Percentiles rank a stretch among this genome's conserved stretches.
Evolutionary conservation across 1,139 yeast genomes (phyloP).

Genomic region (Debaryomycetaceae sp.): DNA sequence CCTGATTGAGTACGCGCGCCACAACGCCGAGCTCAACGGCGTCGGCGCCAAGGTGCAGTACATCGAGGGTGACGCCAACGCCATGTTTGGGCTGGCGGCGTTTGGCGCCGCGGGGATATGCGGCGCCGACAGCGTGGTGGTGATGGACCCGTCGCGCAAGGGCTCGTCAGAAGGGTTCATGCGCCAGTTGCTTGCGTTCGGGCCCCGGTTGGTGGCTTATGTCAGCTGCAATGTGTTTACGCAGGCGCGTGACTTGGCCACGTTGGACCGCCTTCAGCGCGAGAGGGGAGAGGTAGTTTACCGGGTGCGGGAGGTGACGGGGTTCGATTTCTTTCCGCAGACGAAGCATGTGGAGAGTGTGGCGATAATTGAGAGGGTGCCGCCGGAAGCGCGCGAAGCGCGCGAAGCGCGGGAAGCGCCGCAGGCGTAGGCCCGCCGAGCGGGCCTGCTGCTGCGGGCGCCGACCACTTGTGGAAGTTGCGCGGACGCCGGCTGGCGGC

Average conservation of each 20-base stretch:
- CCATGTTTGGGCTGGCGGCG: constrained; percentile 25
- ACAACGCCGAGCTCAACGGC: constrained; percentile 38
- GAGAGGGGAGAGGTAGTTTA: constrained; percentile 23
- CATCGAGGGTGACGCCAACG: constrained; percentile 35
- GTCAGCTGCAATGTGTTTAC: constrained; percentile 46
- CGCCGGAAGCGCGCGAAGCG: too few species aligned
- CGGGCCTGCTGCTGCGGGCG: neutral
- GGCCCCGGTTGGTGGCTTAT: constrained; percentile 35
- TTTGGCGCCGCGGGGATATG: constrained; percentile 21
- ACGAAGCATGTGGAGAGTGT: constrained; percentile 45
- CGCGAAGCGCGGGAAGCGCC: neutral
- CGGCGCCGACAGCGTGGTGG: constrained; percentile 34
- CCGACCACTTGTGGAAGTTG: neutral
- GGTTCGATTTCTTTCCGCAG: constrained; percentile 48
- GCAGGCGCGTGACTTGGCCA: constrained; percentile 40
- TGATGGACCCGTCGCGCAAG: constrained; percentile 45
- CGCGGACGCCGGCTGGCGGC: too few species aligned
- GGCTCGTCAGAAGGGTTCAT: constrained; percentile 35
- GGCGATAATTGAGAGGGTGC: constrained; percentile 29
- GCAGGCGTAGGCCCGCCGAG: neutral
- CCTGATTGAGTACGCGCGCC: constrained; percentile 34
- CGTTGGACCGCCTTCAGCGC: constrained; percentile 22
- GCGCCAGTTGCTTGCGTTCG: constrained; percentile 31
- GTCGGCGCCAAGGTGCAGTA: constrained; percentile 27
- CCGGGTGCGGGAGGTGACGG: constrained; percentile 27